Evolutionary conservation across 1,139 yeast genomes (phyloP), one percentile per base, ranked within the genome.

Genomic region (Geotrichum histeridarum): DNA sequence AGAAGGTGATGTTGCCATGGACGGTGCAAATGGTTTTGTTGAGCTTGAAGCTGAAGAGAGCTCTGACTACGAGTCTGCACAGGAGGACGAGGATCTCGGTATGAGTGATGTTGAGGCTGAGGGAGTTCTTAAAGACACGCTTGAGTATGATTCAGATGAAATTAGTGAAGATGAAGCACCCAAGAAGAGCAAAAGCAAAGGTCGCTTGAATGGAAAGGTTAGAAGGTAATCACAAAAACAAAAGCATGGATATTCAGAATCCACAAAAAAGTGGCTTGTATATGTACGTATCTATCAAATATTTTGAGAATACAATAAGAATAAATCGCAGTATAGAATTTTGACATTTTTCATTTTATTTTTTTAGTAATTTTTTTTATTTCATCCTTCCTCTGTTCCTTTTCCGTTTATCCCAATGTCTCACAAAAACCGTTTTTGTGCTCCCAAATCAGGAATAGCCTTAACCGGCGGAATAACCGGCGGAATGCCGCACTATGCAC

Each of bases 1-100:
- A 15, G 67, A 56, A 2, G 62, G 58, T n/a, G 64, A 60, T 30
- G 65, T 55, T 6, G 67, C 60, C 22, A 68, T 60, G 8, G 65
- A 61, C 27, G 61, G 59, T 11, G 67, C 62, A 6, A 65, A 61
- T 15, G 66, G 61, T 2, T 62, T 62, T 45, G 62, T 65, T 17
- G 71, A 68, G 41, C 47, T 48, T 22, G 59, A 58, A 4, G 60
- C 49, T 9, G 58, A 53, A 11, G 54, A 46, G 65, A 70, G 64
- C 7, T 52, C 48, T 27, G 61, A 50, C 9, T 59, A 55, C 15
- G 67, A 60, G 18, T 65, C 60, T 8, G 68, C 62, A 33, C 64
- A 59, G 12, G 65, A 65, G 15, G 58, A 59, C 4, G 66, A 62
- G 7, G 64, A 64, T 27, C 63, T 59, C 5, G 64, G 42, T 43